Evolutionary conservation across 768 basidiomycete genomes (phyloP).

Genomic region (Nidula microcarpa): DNA sequence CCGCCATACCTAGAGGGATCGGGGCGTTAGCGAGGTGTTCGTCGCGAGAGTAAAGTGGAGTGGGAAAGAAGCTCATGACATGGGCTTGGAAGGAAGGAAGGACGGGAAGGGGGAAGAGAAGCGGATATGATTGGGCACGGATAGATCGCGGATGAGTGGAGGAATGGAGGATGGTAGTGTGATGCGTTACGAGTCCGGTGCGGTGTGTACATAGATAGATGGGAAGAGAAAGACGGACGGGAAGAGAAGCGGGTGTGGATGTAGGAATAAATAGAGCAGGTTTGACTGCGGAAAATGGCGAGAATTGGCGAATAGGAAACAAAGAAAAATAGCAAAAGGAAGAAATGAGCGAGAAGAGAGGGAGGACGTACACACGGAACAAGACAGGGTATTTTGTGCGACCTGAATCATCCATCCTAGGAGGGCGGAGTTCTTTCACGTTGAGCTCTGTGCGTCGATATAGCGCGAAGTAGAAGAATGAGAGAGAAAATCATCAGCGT

Average conservation of each 20-base stretch:
- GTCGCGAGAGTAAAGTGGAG: not conserved
- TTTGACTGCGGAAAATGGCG: no score
- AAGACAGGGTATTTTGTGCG: conserved; percentile 93
- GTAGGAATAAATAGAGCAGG: no score
- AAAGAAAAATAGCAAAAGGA: not conserved
- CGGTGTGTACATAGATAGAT: no score
- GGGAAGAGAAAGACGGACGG: no score
- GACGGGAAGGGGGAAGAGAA: no score
- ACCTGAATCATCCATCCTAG: conserved; percentile 92
- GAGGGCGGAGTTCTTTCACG: conserved; percentile 87
- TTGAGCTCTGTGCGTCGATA: conserved; percentile 64
- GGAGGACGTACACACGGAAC: conserved; percentile 67
- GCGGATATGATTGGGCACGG: no score
- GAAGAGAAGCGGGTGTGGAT: no score
- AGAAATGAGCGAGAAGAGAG: not conserved
- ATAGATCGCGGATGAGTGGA: no score
- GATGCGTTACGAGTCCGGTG: no score
- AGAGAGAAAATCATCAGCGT: not conserved
- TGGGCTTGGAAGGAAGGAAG: not conserved
- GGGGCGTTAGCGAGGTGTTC: not conserved
- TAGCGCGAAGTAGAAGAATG: not conserved
- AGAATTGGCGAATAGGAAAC: no score
- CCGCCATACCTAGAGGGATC: conserved; percentile 75
- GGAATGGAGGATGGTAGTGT: no score
- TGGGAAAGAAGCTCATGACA: conserved; percentile 2